Base-by-base conservation (phyloP, 2,329 filamentous ascomycete species). In the Pestalotiopsis sp. region DNA sequence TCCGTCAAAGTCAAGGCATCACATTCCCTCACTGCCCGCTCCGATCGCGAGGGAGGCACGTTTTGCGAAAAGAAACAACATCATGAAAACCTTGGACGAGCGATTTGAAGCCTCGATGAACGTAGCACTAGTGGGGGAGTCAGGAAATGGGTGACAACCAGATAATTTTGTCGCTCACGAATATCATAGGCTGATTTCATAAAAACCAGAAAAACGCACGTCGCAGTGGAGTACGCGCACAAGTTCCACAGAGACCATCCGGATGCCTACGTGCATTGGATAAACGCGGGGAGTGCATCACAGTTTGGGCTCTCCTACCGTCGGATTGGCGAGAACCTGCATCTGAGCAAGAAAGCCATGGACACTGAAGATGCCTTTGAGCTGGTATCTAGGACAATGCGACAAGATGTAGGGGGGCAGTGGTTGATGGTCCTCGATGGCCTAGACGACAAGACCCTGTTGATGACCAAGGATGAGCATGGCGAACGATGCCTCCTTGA, bases 401-500 rank as follows among this genome's bases (percentile, higher is more conserved):
- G 25, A 1, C 64, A 59, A 41, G 64, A 66, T n/a, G 63, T 52
- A 12, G n/a, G 41, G 5, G 64, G 64, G 2, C 49, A 59, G 5
- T 66, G 64, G 64, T 3, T 66, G 17, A 66, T 66, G 52, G 25
- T 66, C 14, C 52, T 66, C 3, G 64, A 66, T 25, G 56, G 64
- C 3, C 52, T 59, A 17, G 64, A 66, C 6, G 64, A 66, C 64
- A 59, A 14, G 27, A 17, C 23, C 9, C 3, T 3, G 13, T 9
- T 63, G 11, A 23, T 5, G 1, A 31, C 17, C 3, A 63, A 23
- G 2, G 60, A 63, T 14, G n/a, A 41, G 13, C 13, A 23, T 4
- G 2, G 3, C 1, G 38, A 23, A 12, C 23, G 31, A 12, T 63
- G 11, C 1, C 27, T 45, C 1, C 12, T 63, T 3, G 36, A 36